A percentile compares a stretch with the other conserved stretches of the same genome.
Evolutionary conservation across 1,284 basidiomycete species (phyloP).

Genomic region (Ustilago lituana): DNA sequence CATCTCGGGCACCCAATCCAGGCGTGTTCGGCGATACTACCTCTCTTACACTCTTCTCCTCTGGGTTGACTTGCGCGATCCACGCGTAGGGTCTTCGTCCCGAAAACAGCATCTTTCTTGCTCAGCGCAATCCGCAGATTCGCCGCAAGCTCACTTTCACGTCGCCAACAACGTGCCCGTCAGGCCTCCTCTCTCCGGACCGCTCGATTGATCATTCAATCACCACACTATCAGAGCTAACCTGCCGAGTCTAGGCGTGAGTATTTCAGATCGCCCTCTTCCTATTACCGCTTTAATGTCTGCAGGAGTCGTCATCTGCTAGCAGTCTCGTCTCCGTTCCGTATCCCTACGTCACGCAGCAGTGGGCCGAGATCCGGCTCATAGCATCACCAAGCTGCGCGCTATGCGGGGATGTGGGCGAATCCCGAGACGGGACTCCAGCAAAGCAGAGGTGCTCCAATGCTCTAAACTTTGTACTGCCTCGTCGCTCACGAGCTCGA

Average conservation of each 20-base stretch:
- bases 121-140: slow-evolving; percentile 34
- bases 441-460: background rate
- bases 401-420: background rate
- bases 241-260: slow-evolving; percentile 46
- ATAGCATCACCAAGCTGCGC: background rate
- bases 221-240: slow-evolving; percentile 38
- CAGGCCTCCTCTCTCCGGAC: slow-evolving; percentile 34
- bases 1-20: slow-evolving; percentile 59
- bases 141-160: slow-evolving; percentile 25
- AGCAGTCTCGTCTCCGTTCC: no score
- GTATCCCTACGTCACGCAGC: slow-evolving; percentile 1
- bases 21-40: slow-evolving; percentile 51
- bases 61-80: slow-evolving; percentile 44
- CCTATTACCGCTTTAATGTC: no score
- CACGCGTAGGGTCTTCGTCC: slow-evolving; percentile 48
- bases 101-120: slow-evolving; percentile 10
- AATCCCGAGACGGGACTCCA: background rate
- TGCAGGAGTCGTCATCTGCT: background rate
- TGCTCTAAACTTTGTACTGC: background rate
- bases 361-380: slow-evolving; percentile 3
- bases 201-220: slow-evolving; percentile 56
- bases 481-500: background rate
- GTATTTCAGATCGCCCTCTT: no score
- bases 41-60: slow-evolving; percentile 1
- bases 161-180: slow-evolving; percentile 14